phyloP scores from a whole-genome alignment of 1,139 yeast genomes.

The Torulaspora globosa region DNA sequence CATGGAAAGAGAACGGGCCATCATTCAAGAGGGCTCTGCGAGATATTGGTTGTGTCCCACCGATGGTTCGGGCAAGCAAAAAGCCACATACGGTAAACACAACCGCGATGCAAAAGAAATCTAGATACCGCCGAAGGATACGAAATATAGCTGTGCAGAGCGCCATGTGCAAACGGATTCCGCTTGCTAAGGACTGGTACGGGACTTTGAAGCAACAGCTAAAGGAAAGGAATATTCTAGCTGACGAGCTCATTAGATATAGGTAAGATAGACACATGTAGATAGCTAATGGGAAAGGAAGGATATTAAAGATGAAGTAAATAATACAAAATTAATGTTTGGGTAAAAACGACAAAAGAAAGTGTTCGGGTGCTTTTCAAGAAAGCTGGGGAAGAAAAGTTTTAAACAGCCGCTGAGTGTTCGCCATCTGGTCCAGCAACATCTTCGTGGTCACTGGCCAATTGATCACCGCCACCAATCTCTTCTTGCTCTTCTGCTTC shows the following conservation, averaged over 20 bases:
- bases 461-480: conserved; percentile 36
- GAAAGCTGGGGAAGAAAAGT: not conserved
- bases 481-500: conserved; percentile 31
- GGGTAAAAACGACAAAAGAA: not conserved
- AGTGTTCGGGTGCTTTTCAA: not conserved
- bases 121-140: conserved; percentile 21
- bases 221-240: conserved; percentile 15
- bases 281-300: conserved; percentile 6
- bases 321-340: conserved; percentile 13
- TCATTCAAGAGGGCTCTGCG: conserved; percentile 19
- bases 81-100: conserved; percentile 1
- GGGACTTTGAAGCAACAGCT: conserved; percentile 24
- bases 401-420: conserved; percentile 4
- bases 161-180: conserved; percentile 25
- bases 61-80: conserved; percentile 6
- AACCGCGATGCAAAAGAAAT: conserved; percentile 16
- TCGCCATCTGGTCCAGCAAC: conserved; percentile 14
- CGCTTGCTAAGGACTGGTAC: conserved; percentile 27
- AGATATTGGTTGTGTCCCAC: conserved; percentile 28
- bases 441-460: conserved; percentile 29
- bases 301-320: conserved; percentile 6
- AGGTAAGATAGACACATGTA: conserved; percentile 1
- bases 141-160: conserved; percentile 26
- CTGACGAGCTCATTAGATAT: not conserved
- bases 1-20: conserved; percentile 22